Percentiles rank a stretch among this genome's conserved stretches.
Evolutionary conservation across 2,329 filamentous ascomycete species (phyloP).

Genomic region (Microsporum audouinii): DNA sequence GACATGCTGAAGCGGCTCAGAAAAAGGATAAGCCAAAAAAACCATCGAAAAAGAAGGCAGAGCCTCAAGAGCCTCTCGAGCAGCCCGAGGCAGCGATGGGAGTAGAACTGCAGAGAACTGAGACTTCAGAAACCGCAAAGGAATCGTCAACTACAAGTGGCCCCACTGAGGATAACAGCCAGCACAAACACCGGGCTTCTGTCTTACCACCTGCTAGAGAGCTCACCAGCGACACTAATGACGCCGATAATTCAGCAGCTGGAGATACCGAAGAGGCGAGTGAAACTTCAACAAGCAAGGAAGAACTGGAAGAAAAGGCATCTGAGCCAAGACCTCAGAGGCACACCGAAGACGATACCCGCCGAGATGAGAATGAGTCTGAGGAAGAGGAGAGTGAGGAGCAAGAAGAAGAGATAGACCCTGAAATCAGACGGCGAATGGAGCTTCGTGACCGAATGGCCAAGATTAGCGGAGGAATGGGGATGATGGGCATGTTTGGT

Average conservation of each 20-base stretch:
- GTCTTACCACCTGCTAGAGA: conserved; percentile 38
- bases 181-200: conserved; percentile 25
- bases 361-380: conserved; percentile 36
- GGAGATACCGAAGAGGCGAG: conserved; percentile 53
- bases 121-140: conserved; percentile 24
- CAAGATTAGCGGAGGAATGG: conserved; percentile 96
- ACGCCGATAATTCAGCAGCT: conserved; percentile 54
- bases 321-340: conserved; percentile 12
- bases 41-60: conserved; percentile 53
- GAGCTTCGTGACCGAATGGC: conserved; percentile 92
- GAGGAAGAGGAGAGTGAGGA: conserved; percentile 53
- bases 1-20: conserved; percentile 63
- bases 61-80: conserved; percentile 29
- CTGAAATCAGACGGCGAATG: conserved; percentile 71
- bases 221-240: conserved; percentile 50
- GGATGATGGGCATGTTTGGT: conserved; percentile 85
- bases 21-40: conserved; percentile 86
- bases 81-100: conserved; percentile 18
- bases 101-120: conserved; percentile 21
- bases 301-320: conserved; percentile 56
- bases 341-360: conserved; percentile 36
- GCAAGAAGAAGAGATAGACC: conserved; percentile 77
- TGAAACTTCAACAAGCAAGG: conserved; percentile 55
- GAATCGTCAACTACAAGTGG: conserved; percentile 28
- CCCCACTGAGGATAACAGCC: conserved; percentile 13